A percentile compares a stretch with the other conserved stretches of the same genome.
Conservation (phyloP, 2,329 filamentous ascomycete species). For the Claviceps spartinae region DNA sequence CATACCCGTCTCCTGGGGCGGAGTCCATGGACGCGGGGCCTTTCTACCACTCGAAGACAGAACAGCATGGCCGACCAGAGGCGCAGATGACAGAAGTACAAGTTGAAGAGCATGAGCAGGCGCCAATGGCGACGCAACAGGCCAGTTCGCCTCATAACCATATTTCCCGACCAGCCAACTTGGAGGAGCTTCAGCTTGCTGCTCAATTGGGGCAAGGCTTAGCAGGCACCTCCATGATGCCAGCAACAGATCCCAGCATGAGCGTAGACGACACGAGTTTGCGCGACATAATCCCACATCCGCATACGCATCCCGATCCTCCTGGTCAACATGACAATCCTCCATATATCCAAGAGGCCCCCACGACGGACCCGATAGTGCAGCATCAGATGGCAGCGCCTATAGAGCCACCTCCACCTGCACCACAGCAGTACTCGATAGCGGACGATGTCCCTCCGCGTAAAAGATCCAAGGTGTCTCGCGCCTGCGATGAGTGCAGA, state of each 20-base stretch:
- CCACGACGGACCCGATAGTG: constrained; percentile 23
- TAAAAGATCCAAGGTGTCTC: constrained; percentile 75
- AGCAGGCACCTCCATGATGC: constrained; percentile 33
- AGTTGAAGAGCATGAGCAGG: constrained; percentile 18
- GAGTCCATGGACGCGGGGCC: constrained; percentile 29
- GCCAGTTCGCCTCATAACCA: constrained; percentile 28
- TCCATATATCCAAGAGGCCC: constrained; percentile 24
- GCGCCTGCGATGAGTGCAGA: constrained; percentile 79
- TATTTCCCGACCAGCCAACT: constrained; percentile 28
- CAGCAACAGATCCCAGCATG: constrained; percentile 31
- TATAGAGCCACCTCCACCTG: constrained; percentile 23
- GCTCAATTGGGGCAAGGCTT: constrained; percentile 44
- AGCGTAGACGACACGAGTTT: constrained; percentile 29
- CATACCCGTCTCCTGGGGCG: constrained; percentile 33
- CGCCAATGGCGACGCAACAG: constrained; percentile 18
- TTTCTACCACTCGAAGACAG: constrained; percentile 28
- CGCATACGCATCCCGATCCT: constrained; percentile 26
- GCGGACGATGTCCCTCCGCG: constrained; percentile 51
- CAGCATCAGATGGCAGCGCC: constrained; percentile 22
- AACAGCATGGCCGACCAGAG: constrained; percentile 16
- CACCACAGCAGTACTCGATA: constrained; percentile 25
- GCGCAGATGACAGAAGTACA: constrained; percentile 17
- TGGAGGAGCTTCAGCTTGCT: constrained; percentile 44
- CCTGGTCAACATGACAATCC: constrained; percentile 21
- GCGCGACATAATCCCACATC: constrained; percentile 30